phyloP scores from a whole-genome alignment of 768 basidiomycete genomes.

The Pulveroboletus sp. region DNA sequence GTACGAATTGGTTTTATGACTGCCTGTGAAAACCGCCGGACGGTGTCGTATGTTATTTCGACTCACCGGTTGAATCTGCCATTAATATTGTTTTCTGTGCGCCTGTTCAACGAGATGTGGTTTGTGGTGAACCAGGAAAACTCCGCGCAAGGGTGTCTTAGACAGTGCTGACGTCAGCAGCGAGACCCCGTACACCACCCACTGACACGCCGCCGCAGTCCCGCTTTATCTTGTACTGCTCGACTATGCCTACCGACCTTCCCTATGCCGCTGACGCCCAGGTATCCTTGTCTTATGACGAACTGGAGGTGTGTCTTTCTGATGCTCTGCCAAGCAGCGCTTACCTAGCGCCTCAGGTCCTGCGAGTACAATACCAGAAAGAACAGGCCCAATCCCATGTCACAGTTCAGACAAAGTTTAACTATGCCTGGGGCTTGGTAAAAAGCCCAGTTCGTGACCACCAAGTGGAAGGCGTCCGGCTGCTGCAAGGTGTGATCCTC shows the following conservation, averaged over 20 bases:
- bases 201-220: constrained; percentile 11
- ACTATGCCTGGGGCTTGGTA: constrained; percentile 95
- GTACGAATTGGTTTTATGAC: constrained; percentile 28
- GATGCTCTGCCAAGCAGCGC: background rate
- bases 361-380: constrained; percentile 84
- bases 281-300: constrained; percentile 83
- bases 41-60: constrained; percentile 8
- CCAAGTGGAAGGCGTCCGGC: constrained; percentile 87
- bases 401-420: constrained; percentile 95
- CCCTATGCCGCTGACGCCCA: constrained; percentile 97
- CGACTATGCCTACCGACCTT: constrained; percentile 70
- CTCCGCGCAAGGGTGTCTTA: constrained; percentile 6
- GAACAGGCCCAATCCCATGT: constrained; percentile 82
- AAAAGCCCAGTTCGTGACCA: constrained; percentile 84
- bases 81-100: constrained; percentile 27
- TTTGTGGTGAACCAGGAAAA: constrained; percentile 21
- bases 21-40: constrained; percentile 26
- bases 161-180: constrained; percentile 26
- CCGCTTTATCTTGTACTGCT: constrained; percentile 7
- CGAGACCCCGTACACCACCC: constrained; percentile 19
- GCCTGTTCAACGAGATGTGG: constrained; percentile 21
- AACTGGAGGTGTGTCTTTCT: constrained; percentile 66
- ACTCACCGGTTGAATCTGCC: constrained; percentile 61
- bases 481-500: constrained; percentile 73
- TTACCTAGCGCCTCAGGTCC: constrained; percentile 50